Evolutionary conservation across 2,329 filamentous ascomycete genomes (phyloP).

Genomic region (Penicillium oxalicum): DNA sequence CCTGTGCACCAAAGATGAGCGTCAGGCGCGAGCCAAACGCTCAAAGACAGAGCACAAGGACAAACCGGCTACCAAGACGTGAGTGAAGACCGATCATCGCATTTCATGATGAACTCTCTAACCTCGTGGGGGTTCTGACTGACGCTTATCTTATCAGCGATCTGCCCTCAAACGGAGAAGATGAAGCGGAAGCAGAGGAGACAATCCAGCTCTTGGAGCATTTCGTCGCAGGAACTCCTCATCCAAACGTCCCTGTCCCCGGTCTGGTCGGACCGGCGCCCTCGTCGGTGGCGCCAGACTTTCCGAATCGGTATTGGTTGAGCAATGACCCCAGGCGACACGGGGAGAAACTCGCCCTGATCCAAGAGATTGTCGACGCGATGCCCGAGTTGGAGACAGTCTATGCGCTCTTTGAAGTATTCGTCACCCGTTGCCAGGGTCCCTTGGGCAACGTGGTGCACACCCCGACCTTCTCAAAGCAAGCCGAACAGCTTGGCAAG

Average conservation of each 20-base stretch:
- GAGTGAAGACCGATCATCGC: no score
- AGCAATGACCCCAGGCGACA: background rate
- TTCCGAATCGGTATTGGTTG: slow-evolving; percentile 5
- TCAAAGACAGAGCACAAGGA: background rate
- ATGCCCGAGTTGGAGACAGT: slow-evolving; percentile 6
- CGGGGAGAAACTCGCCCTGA: background rate
- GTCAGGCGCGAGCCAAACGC: slow-evolving; percentile 13
- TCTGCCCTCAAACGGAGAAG: background rate
- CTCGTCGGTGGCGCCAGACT: slow-evolving; percentile 2
- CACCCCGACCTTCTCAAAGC: slow-evolving; percentile 6
- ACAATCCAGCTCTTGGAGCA: slow-evolving; percentile 3
- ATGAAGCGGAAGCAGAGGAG: slow-evolving; percentile 4
- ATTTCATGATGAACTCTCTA: no score
- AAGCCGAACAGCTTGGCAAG: slow-evolving; percentile 1
- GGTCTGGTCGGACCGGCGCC: background rate
- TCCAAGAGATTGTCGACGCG: background rate
- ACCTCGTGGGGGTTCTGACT: no score
- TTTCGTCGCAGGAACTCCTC: slow-evolving; percentile 4
- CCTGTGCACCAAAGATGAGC: slow-evolving; percentile 14
- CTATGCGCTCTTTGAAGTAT: slow-evolving; percentile 4
- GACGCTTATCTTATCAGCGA: no score
- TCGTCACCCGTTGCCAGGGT: slow-evolving; percentile 9
- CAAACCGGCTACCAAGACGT: background rate
- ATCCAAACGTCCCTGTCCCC: background rate
- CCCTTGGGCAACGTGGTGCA: slow-evolving; percentile 10